phyloP scores from a whole-genome alignment of 306 rosid genomes.

The Vigna radiata region DNA sequence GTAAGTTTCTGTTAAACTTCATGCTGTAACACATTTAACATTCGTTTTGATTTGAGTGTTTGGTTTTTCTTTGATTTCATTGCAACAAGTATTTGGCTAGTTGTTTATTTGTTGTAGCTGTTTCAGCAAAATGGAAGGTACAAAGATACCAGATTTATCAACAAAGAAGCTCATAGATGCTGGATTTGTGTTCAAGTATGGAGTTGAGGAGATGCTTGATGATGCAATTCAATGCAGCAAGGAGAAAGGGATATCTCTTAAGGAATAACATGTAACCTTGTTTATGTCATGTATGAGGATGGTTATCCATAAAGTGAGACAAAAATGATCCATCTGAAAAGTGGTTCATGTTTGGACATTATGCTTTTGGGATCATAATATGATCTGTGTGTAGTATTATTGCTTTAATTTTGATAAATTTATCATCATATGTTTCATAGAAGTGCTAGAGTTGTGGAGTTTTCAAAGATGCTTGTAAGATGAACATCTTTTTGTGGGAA shows the following conservation, averaged over 20 bases:
- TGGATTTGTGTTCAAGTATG: constrained; percentile 32
- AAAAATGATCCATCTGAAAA: too few relatives aligned
- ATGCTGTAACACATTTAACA: neutral
- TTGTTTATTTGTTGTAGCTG: neutral
- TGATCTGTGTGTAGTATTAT: too few relatives aligned
- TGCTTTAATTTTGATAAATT: too few relatives aligned
- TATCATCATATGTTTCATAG: too few relatives aligned
- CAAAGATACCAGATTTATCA: neutral
- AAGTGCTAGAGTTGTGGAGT: too few relatives aligned
- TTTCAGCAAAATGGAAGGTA: neutral
- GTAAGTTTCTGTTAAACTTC: constrained; percentile 6
- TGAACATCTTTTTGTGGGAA: too few relatives aligned
- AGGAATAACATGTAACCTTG: neutral
- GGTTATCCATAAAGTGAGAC: too few relatives aligned
- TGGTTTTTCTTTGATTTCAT: neutral
- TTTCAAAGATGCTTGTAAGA: too few relatives aligned
- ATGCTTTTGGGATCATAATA: too few relatives aligned
- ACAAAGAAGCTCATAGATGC: constrained; percentile 37
- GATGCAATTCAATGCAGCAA: constrained; percentile 39
- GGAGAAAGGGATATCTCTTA: constrained; percentile 10
- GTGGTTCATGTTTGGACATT: too few relatives aligned
- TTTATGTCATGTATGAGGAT: neutral
- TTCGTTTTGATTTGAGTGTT: neutral
- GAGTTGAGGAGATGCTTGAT: constrained; percentile 31
- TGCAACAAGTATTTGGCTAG: neutral